Base-by-base conservation (phyloP, 208 protist genomes). In the Leishmania martiniquensis region DNA sequence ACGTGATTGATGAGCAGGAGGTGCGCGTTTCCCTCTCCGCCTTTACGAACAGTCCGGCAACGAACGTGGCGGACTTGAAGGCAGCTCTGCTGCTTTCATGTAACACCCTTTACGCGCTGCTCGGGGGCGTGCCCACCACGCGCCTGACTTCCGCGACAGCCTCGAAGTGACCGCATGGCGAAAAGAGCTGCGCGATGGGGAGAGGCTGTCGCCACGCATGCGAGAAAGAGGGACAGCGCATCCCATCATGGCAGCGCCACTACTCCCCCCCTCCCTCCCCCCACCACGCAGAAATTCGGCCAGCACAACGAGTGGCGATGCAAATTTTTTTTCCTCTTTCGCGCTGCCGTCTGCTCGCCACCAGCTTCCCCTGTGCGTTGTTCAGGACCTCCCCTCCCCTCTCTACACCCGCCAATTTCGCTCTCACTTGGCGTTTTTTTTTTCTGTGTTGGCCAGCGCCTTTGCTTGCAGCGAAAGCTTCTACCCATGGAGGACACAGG, bases 11-110 rank as follows among this genome's bases (percentile, higher is more conserved):
- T 68, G 90, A 87, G n/a, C 69, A 97, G 13, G 78, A 90, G 59
- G 84, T 98, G 60, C 95, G 89, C n/a, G 85, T 98, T 55, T 93
- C 93, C 45, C 75, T 99, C 12, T 96, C 95, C 0, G 91, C 90
- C 25, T 95, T 95, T 69, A 93, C 83, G 47, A 93, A 91, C 73
- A 95, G 90, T 60, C 88, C 93, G 25, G 84, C 89, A 29, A 92
- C 93, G 47, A 85, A 93, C 76, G 78, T 91, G 63, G 81, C 80
- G 0, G 91, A 95, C 57, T 68, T 96, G 83, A 80, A 72, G 76
- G 42, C 78, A 25, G 81, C 81, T 6, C 34, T 78, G 55, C 74
- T 74, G 32, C 13, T 85, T 7, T 80, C 79, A 17, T 78, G 79
- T 47, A 60, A 80, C 52, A 81, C 60, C 37, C 54, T 87, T n/a